A percentile compares a stretch with the other conserved stretches of the same genome.
These are phyloP conservation scores for Combretum micranthum DNA, from an alignment of 345 rosid genomes.

Conservation along the genomic window DNA sequence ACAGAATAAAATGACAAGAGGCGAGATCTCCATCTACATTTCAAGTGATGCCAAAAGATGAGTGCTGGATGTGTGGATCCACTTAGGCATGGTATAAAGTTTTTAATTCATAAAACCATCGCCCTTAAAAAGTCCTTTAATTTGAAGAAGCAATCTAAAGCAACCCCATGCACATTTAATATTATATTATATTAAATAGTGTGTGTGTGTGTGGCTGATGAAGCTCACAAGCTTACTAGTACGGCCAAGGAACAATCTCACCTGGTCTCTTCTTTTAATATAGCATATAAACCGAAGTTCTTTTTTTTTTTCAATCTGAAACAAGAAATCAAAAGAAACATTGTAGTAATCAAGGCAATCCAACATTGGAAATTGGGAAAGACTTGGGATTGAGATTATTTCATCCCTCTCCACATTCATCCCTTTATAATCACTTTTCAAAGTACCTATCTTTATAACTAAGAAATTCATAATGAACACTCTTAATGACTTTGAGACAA, in stretches of 20 bases:
- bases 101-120: not conserved
- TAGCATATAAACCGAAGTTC: constrained; percentile 1
- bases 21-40: no score
- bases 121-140: constrained; percentile 10
- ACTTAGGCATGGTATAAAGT: constrained; percentile 9
- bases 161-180: not conserved
- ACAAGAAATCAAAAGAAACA: constrained; percentile 28
- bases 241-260: not conserved
- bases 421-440: constrained; percentile 43
- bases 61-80: constrained; percentile 4
- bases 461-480: no score
- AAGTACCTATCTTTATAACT: constrained; percentile 9
- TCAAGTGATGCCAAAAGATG: no score
- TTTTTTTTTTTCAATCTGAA: constrained; percentile 20
- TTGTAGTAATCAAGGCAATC: constrained; percentile 19
- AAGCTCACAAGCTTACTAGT: not conserved
- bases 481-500: no score
- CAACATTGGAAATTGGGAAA: constrained; percentile 54
- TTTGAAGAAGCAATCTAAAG: constrained; percentile 9
- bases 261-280: constrained; percentile 14
- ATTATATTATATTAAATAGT: not conserved
- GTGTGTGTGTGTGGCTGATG: no score
- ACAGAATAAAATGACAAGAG: no score
- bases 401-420: constrained; percentile 17
- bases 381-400: constrained; percentile 32